A percentile compares a stretch with the other conserved stretches of the same genome.
Evolutionary conservation across 331 rosid genomes (phyloP).

Genomic region (Quercus lobata): DNA sequence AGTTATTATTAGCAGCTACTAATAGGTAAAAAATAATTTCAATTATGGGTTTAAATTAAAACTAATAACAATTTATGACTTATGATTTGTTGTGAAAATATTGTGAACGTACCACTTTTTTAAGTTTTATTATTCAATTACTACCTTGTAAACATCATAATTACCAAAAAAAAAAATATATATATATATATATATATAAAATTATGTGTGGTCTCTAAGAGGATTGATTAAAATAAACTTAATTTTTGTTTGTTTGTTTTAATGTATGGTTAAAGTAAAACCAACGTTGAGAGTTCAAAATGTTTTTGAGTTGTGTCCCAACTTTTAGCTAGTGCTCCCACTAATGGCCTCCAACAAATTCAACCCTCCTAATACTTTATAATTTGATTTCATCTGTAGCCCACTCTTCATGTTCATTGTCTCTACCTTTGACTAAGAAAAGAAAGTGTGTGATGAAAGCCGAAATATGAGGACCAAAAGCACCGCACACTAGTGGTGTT

Average conservation of each 20-base stretch:
- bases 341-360: constrained; percentile 31
- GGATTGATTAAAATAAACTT: constrained; percentile 13
- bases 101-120: too few species aligned
- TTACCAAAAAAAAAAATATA: neutral
- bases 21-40: too few species aligned
- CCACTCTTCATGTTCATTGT: constrained; percentile 44
- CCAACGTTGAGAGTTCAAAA: neutral
- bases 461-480: constrained; percentile 45
- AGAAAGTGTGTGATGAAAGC: constrained; percentile 35
- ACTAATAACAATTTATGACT: too few species aligned
- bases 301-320: constrained; percentile 25
- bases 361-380: constrained; percentile 27
- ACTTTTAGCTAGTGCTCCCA: constrained; percentile 48
- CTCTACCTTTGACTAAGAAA: constrained; percentile 48
- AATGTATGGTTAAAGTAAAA: constrained; percentile 16
- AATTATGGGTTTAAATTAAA: too few species aligned
- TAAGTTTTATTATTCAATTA: constrained; percentile 5
- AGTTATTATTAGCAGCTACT: rapidly evolving
- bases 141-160: constrained; percentile 18
- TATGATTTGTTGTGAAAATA: too few species aligned
- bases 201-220: constrained; percentile 19
- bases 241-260: neutral
- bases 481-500: constrained; percentile 35
- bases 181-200: too few species aligned
- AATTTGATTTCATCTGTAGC: constrained; percentile 32